Evolutionary conservation across 805 yeast species (phyloP).

Genomic region (Saccharomycopsis olivae): DNA sequence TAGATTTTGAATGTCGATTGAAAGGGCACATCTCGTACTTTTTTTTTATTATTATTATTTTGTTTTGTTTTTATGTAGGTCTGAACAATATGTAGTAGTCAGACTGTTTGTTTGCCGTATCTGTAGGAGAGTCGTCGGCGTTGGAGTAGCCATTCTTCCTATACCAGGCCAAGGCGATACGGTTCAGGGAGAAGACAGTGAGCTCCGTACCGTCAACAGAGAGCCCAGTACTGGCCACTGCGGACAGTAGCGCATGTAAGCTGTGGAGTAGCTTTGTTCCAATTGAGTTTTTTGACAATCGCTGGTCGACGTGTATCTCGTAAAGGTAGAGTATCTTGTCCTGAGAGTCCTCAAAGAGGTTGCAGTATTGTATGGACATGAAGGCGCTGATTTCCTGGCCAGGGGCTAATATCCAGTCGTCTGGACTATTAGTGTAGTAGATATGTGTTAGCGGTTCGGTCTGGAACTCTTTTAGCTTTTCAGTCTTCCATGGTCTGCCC

Average conservation of each 20-base stretch:
- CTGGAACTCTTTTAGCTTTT: constrained; percentile 7
- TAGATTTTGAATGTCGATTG: constrained; percentile 15
- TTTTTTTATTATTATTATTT: neutral
- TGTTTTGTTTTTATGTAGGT: neutral
- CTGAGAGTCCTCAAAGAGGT: neutral
- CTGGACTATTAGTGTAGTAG: neutral
- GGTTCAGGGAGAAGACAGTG: constrained; percentile 6
- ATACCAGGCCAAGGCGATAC: constrained; percentile 9
- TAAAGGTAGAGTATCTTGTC: constrained; percentile 5
- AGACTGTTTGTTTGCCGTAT: neutral
- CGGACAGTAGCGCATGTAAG: too few relatives aligned
- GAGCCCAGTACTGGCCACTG: too few relatives aligned
- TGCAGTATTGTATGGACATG: too few relatives aligned
- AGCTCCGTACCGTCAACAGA: constrained; percentile 2
- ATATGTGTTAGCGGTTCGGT: constrained; percentile 6
- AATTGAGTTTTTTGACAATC: neutral
- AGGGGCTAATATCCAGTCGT: neutral
- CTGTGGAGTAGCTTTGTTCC: constrained; percentile 7
- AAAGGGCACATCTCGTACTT: constrained; percentile 12
- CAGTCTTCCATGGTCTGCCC: constrained; percentile 12
- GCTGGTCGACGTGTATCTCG: constrained; percentile 10
- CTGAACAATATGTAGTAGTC: neutral
- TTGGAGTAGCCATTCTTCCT: neutral
- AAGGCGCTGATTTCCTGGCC: too few relatives aligned
- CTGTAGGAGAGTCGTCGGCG: constrained; percentile 1